These are phyloP conservation scores for Fraxinus paxiana DNA, from an alignment of 305 asterid species.

Conservation along the genomic window DNA sequence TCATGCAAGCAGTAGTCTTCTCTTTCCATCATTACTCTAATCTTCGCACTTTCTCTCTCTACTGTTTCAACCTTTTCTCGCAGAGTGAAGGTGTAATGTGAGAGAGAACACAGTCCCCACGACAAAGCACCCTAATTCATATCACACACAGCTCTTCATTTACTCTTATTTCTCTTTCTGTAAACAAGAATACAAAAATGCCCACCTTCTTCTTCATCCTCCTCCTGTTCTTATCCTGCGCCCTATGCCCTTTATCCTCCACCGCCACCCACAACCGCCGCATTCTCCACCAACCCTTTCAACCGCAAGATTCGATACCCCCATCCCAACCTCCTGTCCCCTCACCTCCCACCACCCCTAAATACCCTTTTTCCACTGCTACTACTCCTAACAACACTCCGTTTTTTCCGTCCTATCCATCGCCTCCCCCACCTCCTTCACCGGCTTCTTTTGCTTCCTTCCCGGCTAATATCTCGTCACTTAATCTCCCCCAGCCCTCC, in stretches of 20 bases:
- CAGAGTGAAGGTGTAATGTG: constrained; percentile 19
- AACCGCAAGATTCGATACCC: constrained; percentile 43
- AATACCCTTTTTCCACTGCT: constrained; percentile 44
- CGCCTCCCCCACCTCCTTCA: constrained; percentile 65
- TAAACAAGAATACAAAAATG: constrained; percentile 25
- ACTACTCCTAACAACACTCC: constrained; percentile 44
- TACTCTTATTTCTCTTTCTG: neutral
- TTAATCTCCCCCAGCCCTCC: constrained; percentile 44
- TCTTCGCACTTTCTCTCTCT: neutral
- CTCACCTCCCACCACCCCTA: constrained; percentile 43
- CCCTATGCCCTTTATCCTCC: constrained; percentile 13
- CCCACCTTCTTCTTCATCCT: constrained; percentile 25
- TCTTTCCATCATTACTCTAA: neutral
- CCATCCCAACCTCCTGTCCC: constrained; percentile 46
- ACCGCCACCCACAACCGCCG: constrained; percentile 50
- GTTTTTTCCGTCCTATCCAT: constrained; percentile 57
- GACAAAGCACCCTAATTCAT: neutral
- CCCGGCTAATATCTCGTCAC: constrained; percentile 69
- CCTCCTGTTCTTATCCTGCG: constrained; percentile 29
- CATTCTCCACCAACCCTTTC: constrained; percentile 74
- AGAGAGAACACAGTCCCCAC: constrained; percentile 1
- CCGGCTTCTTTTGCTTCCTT: constrained; percentile 54
- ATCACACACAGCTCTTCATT: neutral
- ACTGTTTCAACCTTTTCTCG: neutral
- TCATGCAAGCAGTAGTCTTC: neutral